Evolutionary conservation across 768 basidiomycete genomes (phyloP).

Genomic region (Amanita molliuscula): DNA sequence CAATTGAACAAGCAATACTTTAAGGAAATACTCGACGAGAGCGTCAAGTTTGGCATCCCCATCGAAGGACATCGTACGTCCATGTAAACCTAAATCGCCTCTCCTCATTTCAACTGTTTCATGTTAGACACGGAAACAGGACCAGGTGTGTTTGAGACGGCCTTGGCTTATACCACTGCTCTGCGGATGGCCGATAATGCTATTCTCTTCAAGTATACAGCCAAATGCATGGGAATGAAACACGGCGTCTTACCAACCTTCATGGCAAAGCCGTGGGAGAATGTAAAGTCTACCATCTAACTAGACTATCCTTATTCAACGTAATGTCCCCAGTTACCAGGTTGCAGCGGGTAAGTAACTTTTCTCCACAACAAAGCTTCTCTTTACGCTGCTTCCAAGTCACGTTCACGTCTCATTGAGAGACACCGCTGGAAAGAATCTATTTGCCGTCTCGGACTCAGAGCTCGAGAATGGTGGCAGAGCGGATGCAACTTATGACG

Average conservation of each 20-base stretch:
- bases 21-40: constrained; percentile 75
- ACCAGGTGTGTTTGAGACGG: constrained; percentile 81
- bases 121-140: constrained; percentile 85
- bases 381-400: constrained; percentile 22
- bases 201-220: constrained; percentile 82
- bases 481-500: constrained; percentile 60
- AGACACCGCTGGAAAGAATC: constrained; percentile 55
- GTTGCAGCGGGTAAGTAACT: constrained; percentile 74
- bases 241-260: constrained; percentile 88
- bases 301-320: not conserved
- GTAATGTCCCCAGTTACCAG: constrained; percentile 57
- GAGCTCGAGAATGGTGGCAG: constrained; percentile 55
- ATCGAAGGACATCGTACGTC: constrained; percentile 80
- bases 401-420: constrained; percentile 90
- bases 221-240: constrained; percentile 88
- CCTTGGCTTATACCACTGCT: constrained; percentile 75
- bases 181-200: constrained; percentile 86
- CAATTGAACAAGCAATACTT: constrained; percentile 89
- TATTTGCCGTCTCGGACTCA: constrained; percentile 63
- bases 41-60: constrained; percentile 58
- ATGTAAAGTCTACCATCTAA: constrained; percentile 38
- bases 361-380: not conserved
- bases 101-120: not conserved
- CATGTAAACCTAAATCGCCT: not conserved
- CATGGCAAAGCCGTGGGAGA: constrained; percentile 97